Conservation (phyloP, 176 grass and related monocot species). For the Tuctoria greenei region DNA sequence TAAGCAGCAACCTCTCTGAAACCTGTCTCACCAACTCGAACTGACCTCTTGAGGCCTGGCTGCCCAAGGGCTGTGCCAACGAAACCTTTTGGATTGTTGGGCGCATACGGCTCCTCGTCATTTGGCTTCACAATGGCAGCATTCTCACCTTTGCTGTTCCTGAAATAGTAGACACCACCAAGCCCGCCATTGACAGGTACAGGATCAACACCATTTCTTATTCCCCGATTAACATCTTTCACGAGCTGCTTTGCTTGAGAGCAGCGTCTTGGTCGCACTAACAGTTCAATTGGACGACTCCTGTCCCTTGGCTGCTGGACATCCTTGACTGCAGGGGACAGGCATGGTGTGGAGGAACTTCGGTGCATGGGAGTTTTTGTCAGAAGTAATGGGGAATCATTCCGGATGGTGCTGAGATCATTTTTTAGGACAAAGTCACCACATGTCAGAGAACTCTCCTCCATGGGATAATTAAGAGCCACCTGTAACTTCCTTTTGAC, state of each 20-base stretch:
- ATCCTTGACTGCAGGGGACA: slow-evolving; percentile 58
- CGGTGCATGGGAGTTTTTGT: slow-evolving; percentile 66
- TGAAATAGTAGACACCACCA: slow-evolving; percentile 80
- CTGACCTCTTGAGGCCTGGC: slow-evolving; percentile 73
- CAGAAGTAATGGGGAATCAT: slow-evolving; percentile 66
- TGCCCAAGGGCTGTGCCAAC: slow-evolving; percentile 71
- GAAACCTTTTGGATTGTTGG: slow-evolving; percentile 86
- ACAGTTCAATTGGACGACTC: slow-evolving; percentile 56
- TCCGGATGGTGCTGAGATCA: slow-evolving; percentile 67
- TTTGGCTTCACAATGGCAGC: slow-evolving; percentile 78
- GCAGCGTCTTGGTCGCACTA: slow-evolving; percentile 52
- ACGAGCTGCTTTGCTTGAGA: slow-evolving; percentile 53
- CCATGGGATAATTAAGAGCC: slow-evolving; percentile 63
- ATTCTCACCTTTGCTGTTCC: slow-evolving; percentile 62
- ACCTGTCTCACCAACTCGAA: slow-evolving; percentile 71
- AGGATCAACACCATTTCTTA: slow-evolving; percentile 61
- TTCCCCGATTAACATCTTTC: slow-evolving; percentile 68
- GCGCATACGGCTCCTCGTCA: slow-evolving; percentile 82
- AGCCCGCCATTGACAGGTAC: slow-evolving; percentile 56
- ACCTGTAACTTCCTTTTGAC: slow-evolving; percentile 73
- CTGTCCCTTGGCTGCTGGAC: slow-evolving; percentile 56
- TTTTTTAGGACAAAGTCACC: slow-evolving; percentile 65
- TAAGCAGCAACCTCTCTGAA: slow-evolving; percentile 78
- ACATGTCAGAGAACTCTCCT: slow-evolving; percentile 68
- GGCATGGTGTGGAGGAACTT: slow-evolving; percentile 74